phyloP scores from a whole-genome alignment of 345 rosid species.

The Syzygium jambos region DNA sequence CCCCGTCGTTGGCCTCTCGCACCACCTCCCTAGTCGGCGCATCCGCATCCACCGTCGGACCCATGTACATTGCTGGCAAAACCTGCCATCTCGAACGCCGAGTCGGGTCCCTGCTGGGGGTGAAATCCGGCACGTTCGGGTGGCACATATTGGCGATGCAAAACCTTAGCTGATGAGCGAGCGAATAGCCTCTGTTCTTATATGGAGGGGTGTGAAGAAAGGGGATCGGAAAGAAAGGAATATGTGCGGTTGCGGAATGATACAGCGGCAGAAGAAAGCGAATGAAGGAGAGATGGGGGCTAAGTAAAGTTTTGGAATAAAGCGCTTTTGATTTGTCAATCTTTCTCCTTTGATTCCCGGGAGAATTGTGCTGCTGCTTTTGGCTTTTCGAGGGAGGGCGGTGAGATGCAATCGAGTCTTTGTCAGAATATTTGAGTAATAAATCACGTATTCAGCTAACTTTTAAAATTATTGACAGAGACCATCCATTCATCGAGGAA shows the following conservation, averaged over 20 bases:
- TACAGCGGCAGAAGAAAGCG: background rate
- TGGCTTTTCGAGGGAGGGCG: background rate
- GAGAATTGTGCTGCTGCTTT: background rate
- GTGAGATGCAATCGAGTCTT: background rate
- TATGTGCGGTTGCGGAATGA: background rate
- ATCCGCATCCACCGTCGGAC: background rate
- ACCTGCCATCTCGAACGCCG: slow-evolving; percentile 4
- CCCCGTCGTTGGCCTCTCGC: slow-evolving; percentile 8
- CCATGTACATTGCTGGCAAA: background rate
- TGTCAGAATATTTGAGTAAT: too few species aligned
- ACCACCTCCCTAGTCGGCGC: background rate
- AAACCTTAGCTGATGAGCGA: background rate
- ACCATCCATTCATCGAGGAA: background rate
- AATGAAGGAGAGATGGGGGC: background rate
- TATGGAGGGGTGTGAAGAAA: background rate
- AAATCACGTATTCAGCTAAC: too few species aligned
- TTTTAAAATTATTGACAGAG: too few species aligned
- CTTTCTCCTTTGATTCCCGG: background rate
- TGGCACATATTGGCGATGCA: background rate
- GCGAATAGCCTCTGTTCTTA: background rate
- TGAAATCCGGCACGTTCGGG: background rate
- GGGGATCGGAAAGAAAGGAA: background rate
- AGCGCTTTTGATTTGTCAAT: background rate
- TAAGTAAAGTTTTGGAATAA: background rate
- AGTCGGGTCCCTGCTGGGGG: background rate